Base-by-base conservation (phyloP, 108 stramenopile species). In the Mayamaea pseudoterrestris region DNA sequence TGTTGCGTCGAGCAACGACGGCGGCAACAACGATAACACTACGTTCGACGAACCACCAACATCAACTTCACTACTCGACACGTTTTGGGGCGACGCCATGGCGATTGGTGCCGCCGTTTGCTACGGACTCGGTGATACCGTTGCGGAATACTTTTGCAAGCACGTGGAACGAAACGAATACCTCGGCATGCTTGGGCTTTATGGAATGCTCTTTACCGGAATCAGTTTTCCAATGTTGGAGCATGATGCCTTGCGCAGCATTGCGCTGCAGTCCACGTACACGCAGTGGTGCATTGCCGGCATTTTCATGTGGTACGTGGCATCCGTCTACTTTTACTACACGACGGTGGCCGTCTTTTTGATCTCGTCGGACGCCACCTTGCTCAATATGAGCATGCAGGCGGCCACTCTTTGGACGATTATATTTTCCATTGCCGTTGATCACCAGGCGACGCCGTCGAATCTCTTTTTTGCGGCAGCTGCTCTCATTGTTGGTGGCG, bases 381-480 rank as follows among this genome's bases (percentile, higher is more conserved):
- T 82, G 14, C 47, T 87, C 32, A 80, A 77, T 60, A 25, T 87
- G 17, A 80, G 76, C 1, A 27, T 80, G 24, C 80, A 82, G 60
- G 47, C 73, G 1, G 50, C 68, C 28, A 76, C 74, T 24, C 44
- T 87, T 14, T 87, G 78, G 78, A 78, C 85, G 4, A 73, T 80
- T 46, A 39, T 74, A 1, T 69, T 87, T 45, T 58, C 72, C 29
- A 57, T 71, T 24, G 41, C 67, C 22, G 39, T 55, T 2, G 55
- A 41, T 0, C 45, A 60, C 44, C 44, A 32, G 27, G 63, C 50
- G 12, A 44, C 61, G 32, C 79, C 93, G 5, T 13, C 62, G 35
- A 48, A 44, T 23, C 61, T 73, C 41, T 98, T 96, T 63, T 93
- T 83, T 30, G 48, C 83, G 3, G 84, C 94, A 0, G 50, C 95